Evolutionary conservation across 2,329 filamentous ascomycete genomes (phyloP).

Genomic region (Ceratocystis ficicola): DNA sequence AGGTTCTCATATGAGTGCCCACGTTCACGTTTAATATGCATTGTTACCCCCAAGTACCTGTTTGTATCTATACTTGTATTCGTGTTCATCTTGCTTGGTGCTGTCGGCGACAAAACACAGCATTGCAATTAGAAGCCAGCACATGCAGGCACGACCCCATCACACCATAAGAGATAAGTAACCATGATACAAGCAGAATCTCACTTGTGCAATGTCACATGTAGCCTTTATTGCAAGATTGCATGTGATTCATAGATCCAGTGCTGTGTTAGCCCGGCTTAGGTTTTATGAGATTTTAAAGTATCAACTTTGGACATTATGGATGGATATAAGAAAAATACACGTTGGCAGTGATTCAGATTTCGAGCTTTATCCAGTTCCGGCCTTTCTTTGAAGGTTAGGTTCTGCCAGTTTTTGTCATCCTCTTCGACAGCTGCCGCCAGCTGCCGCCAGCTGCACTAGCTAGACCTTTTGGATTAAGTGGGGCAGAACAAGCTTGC

Average conservation of each 20-base stretch:
- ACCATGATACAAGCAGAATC: not conserved
- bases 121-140: too few relatives aligned
- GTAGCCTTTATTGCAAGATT: not conserved
- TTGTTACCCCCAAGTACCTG: too few relatives aligned
- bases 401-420: not conserved
- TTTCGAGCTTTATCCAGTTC: not conserved
- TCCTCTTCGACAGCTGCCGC: not conserved
- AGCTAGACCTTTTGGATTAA: not conserved
- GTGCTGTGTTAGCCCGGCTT: not conserved
- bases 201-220: not conserved
- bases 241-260: not conserved
- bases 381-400: not conserved
- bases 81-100: too few relatives aligned
- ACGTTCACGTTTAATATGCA: not conserved
- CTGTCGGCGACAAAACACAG: too few relatives aligned
- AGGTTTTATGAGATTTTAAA: too few relatives aligned
- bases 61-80: too few relatives aligned
- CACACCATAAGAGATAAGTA: not conserved
- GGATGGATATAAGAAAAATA: too few relatives aligned
- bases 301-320: too few relatives aligned
- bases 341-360: too few relatives aligned
- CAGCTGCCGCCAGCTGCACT: not conserved
- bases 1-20: not conserved
- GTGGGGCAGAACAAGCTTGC: conserved; percentile 14
- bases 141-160: too few relatives aligned